Base-by-base conservation (phyloP, 2,329 filamentous ascomycete species). In the Aureobasidium sp. region DNA sequence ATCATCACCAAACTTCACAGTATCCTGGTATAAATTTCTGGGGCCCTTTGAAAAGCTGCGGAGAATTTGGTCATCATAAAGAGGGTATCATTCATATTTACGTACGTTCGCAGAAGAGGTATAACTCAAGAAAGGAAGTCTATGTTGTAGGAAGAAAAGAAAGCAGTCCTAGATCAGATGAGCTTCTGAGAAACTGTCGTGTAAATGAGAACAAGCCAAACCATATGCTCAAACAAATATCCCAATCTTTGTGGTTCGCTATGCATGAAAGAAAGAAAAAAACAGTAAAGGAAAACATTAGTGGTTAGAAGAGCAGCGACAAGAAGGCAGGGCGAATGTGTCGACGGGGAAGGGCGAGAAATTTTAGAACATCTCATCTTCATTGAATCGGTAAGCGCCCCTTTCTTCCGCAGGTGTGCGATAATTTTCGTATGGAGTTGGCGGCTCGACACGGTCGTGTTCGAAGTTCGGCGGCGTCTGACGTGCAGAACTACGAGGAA, bases 341-440 rank as follows among this genome's bases (percentile, higher is more conserved):
- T 15, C 37, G 5, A 9, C 13, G 34, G 8, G 21, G 4, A 41
- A n/a, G n/a, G 11, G 3, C 30, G 36, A n/a, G 25, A 27, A 29
- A 57, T 21, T 21, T 68, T 63, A 69, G 60, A 69, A 69, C 66
- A 69, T 69, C 44, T 65, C 65, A n/a, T 66, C 64, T 21, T 55
- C 49, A 42, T 61, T 59, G 32, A 62, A 55, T 3, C 62, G 65
- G 29, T 68, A 62, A 36, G 63, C 63, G 25, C 63, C 67, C 16
- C 64, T 62, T 63, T 69, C 69, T 62, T 72, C 70, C 10, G 55
- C 49, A 5, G 70, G 70, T 8, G 70, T 71, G 37, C 58, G 62
- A 49, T 69, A 70, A 15, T 55, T 64, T 32, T 70, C 66, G 32
- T 69, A 65, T 3, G 69, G 68, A 45, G 68, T 68, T 39, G 63